These are phyloP conservation scores for Cladosporium cucumerinum DNA, from an alignment of 2,329 filamentous ascomycete genomes.

Conservation along the genomic window DNA sequence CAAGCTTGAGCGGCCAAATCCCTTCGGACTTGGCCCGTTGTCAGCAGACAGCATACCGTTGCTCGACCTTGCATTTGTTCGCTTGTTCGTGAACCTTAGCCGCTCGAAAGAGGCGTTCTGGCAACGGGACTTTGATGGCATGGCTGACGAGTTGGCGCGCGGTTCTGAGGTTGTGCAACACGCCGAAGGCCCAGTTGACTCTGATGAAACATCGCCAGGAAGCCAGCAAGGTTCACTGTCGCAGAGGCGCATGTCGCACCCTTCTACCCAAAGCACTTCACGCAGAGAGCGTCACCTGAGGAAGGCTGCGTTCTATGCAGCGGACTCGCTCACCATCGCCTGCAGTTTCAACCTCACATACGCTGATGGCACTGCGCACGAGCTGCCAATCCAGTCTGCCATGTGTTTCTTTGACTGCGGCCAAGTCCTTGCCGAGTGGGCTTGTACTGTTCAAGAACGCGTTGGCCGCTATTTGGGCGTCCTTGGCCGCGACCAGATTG, in stretches of 20 bases:
- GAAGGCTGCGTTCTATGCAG: conserved; percentile 93
- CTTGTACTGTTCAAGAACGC: conserved; percentile 86
- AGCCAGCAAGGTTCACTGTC: conserved; percentile 15
- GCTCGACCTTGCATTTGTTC: conserved; percentile 85
- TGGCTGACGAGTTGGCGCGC: conserved; percentile 80
- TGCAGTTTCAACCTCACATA: conserved; percentile 83
- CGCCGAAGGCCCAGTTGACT: conserved; percentile 47
- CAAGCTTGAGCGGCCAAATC: conserved; percentile 78
- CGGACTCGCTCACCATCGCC: conserved; percentile 84
- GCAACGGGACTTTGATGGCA: conserved; percentile 87
- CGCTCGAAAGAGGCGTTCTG: conserved; percentile 90
- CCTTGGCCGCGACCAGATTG: conserved; percentile 76
- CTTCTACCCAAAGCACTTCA: conserved; percentile 50
- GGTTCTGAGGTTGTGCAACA: conserved; percentile 74
- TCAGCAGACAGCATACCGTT: conserved; percentile 89
- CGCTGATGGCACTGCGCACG: conserved; percentile 76
- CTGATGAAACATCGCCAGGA: conserved; percentile 5
- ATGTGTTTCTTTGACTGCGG: conserved; percentile 93
- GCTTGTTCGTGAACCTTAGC: conserved; percentile 89
- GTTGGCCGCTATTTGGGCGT: conserved; percentile 87
- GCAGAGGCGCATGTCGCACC: conserved; percentile 20
- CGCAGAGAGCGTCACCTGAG: conserved; percentile 83
- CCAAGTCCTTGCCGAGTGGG: conserved; percentile 91
- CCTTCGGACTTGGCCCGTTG: conserved; percentile 74
- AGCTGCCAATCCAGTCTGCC: conserved; percentile 84